Evolutionary conservation across 345 rosid species (phyloP).

Genomic region (Jatropha curcas): DNA sequence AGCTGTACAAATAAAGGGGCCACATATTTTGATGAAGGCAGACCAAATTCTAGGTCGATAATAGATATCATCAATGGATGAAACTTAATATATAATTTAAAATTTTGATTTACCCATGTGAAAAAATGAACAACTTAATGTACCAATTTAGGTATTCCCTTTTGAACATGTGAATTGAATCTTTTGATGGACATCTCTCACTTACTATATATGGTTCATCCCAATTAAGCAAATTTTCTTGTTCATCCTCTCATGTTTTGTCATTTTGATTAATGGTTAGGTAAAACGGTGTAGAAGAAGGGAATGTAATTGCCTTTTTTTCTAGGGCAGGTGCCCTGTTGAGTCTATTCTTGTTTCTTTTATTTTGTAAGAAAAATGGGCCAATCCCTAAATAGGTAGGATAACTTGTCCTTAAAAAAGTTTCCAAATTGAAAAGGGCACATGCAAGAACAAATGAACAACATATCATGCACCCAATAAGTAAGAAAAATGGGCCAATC

Average conservation of each 20-base stretch:
- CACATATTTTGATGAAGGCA: slow-evolving; percentile 14
- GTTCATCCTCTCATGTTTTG: background rate
- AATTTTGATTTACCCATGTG: too few species aligned
- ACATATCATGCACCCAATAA: slow-evolving; percentile 21
- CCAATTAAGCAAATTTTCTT: background rate
- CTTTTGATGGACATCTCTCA: too few species aligned
- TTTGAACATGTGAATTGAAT: background rate
- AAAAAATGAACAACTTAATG: background rate
- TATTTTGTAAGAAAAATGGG: slow-evolving; percentile 7
- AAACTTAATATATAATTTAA: background rate
- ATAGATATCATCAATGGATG: slow-evolving; percentile 20
- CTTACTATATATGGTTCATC: too few species aligned
- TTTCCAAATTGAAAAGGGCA: background rate
- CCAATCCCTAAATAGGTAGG: slow-evolving; percentile 18
- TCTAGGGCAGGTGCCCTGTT: slow-evolving; percentile 12
- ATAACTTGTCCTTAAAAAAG: slow-evolving; percentile 11
- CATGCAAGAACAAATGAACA: background rate
- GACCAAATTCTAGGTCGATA: slow-evolving; percentile 10
- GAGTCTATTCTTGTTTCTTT: slow-evolving; percentile 11
- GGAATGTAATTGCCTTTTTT: background rate
- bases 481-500: slow-evolving; percentile 18
- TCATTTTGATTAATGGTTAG: background rate
- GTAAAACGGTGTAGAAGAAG: background rate
- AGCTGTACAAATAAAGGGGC: slow-evolving; percentile 20
- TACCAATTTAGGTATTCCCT: background rate